phyloP scores from a whole-genome alignment of 179 eudicot species.

The Sideroxylon spinosum region DNA sequence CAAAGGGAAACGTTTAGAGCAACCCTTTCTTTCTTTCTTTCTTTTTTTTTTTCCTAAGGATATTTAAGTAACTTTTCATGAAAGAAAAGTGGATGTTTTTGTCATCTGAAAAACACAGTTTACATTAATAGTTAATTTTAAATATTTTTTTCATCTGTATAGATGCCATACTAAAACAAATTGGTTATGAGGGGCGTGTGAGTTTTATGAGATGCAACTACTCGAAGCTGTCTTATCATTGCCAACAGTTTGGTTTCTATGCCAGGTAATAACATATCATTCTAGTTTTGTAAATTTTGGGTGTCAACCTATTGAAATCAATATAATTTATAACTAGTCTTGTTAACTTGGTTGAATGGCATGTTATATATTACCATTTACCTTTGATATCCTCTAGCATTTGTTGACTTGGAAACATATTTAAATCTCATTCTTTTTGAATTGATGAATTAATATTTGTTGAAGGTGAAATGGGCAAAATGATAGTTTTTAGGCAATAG shows the following conservation, averaged over 20 bases:
- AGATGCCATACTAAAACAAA: slow-evolving; percentile 44
- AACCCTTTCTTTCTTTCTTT: not conserved
- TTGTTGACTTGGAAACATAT: slow-evolving; percentile 6
- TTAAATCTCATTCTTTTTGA: not conserved
- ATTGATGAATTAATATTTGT: not conserved
- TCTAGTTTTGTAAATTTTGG: not conserved
- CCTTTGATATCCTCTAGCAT: not conserved
- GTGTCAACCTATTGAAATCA: not conserved
- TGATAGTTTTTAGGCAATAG: no score
- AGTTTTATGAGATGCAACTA: slow-evolving; percentile 31
- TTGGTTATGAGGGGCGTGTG: slow-evolving; percentile 39
- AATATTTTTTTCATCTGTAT: slow-evolving; percentile 23
- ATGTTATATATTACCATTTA: not conserved
- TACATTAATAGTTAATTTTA: not conserved
- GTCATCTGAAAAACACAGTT: not conserved
- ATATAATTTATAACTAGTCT: not conserved
- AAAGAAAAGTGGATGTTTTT: not conserved
- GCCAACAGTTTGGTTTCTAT: slow-evolving; percentile 62
- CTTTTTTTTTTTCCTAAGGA: slow-evolving; percentile 11
- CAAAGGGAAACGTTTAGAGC: not conserved
- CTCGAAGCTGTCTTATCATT: slow-evolving; percentile 57
- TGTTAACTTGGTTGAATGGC: not conserved
- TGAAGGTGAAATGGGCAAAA: no score
- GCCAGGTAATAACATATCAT: slow-evolving; percentile 43
- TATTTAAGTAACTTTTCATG: not conserved